Base-by-base conservation (phyloP, 148 eudicot species). In the Cornus kousa region DNA sequence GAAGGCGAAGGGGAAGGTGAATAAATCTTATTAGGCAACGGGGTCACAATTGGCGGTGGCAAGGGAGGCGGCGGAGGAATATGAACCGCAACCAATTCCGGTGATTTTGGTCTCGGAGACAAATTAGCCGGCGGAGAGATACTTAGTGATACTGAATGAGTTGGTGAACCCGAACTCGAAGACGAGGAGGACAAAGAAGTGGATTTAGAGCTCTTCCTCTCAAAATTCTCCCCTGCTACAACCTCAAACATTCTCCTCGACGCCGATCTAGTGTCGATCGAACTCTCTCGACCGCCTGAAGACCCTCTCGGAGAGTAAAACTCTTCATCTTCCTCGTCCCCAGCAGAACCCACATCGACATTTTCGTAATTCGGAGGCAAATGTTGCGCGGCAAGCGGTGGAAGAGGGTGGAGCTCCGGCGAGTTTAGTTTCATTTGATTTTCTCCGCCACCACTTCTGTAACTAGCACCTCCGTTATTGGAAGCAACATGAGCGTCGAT, bases 241-340 rank as follows among this genome's bases (percentile, higher is more conserved):
- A 82, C 81, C 0, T 87, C 89, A 32, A 91, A 93, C 70, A 74
- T 80, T 75, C 94, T 77, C 70, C 89, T 78, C 0, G 94, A 90
- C 0, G 85, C 92, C 22, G 95, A 88, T 84, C 86, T 88, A 24
- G 82, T 73, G 3, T 82, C 89, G 48, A 85, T 74, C 46, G 86
- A 87, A 80, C 94, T 93, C 67, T 82, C 93, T 68, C 93, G 81
- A 24, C 93, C 91, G 65, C 88, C 91, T 5, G 80, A 81, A 8
- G 98, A 94, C 6, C 94, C 98, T 77, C 87, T 86, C 5, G 99
- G 97, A n/a, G 99, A 96, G 87, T 92, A 93, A 71, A 96, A 96
- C 85, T 89, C 88, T 35, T 93, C 99, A 17, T 86, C 85, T 22
- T 90, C 94, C 4, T 87, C 93, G 32, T 81, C 95, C 14, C 39